Evolutionary conservation across 331 rosid species (phyloP), one percentile per base, ranked within the genome.

Genomic region (Pyrus hybrid): DNA sequence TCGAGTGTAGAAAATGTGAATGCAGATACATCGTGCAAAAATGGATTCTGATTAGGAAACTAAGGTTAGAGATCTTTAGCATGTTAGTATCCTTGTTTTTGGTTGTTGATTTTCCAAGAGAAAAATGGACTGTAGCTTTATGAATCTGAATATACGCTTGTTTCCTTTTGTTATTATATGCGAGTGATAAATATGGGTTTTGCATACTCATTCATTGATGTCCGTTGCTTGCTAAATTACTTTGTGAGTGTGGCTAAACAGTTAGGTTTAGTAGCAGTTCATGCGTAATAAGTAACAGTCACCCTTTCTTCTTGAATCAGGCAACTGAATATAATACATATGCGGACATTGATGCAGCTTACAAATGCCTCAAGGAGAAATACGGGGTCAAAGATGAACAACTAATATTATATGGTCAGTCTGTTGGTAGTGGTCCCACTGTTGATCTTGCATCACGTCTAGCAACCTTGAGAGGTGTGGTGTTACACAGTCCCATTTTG

Each of bases 401-500:
- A 60, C 82, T 93, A 74, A 91, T 93, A 83, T 83, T 91, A 74
- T 91, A 93, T 77, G 98, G 98, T 70, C 98, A 91, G 71, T 93
- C 97, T 70, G 97, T 93, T 81, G 97, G 98, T 63, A 91, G 97
- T 68, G 98, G 98, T 28, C 97, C 97, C 41, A 93, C 97, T 8
- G 88, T 93, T 80, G 97, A 93, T 81, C 96, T 93, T 62, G 91
- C 97, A 76, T 88, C 98, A 56, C 88, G 89, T 64, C 25, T 90
- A 74, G 73, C 91, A 13, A 93, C 86, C 71, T 78, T 93, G 77
- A 88, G 96, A 80, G 97, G 95, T 3, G 93, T 93, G 25, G 93
- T 91, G 68, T 83, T 93, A 81, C 97, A 91, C 71, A 93, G 98
- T 83, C 94, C 98, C 33, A 90, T 93, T 78, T 86, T 93, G 81